Conservation (phyloP, 176 grass and related monocot species). For the Bothriochloa decipiens region DNA sequence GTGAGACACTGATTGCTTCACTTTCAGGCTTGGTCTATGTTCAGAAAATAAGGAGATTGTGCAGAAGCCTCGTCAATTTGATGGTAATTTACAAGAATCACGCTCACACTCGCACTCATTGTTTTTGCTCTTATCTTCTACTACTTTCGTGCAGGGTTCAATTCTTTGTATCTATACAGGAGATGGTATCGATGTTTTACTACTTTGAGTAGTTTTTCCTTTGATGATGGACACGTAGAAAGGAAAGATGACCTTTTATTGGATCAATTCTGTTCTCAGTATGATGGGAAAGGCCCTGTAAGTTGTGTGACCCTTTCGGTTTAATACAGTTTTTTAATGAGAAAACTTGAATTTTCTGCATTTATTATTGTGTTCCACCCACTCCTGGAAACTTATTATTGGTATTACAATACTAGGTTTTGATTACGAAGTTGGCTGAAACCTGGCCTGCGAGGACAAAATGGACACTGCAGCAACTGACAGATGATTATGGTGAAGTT, state of each 20-base stretch:
- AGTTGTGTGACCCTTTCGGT: conserved; percentile 30
- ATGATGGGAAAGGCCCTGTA: conserved; percentile 83
- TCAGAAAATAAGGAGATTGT: conserved; percentile 47
- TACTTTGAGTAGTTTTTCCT: conserved; percentile 67
- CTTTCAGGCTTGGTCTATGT: conserved; percentile 68
- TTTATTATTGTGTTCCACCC: conserved; percentile 4
- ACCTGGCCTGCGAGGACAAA: conserved; percentile 88
- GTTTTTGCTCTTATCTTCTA: conserved; percentile 30
- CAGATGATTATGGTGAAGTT: conserved; percentile 67
- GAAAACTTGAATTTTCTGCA: conserved; percentile 13
- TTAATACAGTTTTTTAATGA: conserved; percentile 6
- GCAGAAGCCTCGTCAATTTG: conserved; percentile 68
- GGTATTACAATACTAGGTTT: conserved; percentile 54
- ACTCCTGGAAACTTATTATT: conserved; percentile 25
- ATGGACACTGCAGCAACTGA: conserved; percentile 83
- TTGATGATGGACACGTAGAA: conserved; percentile 75
- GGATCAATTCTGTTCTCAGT: conserved; percentile 78
- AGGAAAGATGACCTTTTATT: conserved; percentile 68
- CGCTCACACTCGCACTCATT: background rate
- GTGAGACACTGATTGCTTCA: conserved; percentile 41
- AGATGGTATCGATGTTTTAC: conserved; percentile 98
- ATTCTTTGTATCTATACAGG: conserved; percentile 80
- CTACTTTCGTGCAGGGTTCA: conserved; percentile 67
- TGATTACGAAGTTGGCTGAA: conserved; percentile 73
- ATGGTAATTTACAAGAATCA: conserved; percentile 58